A percentile compares a stretch with the other conserved stretches of the same genome.
Evolutionary conservation across 1,284 basidiomycete genomes (phyloP).

Genomic region (Veloporphyrellus conicus): DNA sequence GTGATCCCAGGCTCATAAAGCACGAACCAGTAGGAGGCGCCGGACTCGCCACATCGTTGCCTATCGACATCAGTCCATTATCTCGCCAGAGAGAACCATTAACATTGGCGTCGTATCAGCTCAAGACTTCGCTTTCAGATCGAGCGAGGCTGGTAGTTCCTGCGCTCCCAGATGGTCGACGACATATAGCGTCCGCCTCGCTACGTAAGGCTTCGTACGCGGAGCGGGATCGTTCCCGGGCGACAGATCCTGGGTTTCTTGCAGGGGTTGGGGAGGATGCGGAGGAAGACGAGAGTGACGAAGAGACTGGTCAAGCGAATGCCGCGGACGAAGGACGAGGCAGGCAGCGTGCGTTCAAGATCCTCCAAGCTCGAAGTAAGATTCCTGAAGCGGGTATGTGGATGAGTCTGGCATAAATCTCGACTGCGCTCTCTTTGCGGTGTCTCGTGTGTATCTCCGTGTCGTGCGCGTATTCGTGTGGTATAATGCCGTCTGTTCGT

Average conservation of each 20-base stretch:
- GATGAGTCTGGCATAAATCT: slow-evolving; percentile 59
- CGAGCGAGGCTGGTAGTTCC: slow-evolving; percentile 29
- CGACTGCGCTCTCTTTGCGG: not conserved
- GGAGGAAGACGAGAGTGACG: slow-evolving; percentile 39
- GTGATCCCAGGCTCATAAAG: slow-evolving; percentile 7
- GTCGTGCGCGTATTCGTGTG: slow-evolving; percentile 6
- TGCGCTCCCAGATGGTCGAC: slow-evolving; percentile 19
- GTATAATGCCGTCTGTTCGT: slow-evolving; percentile 3
- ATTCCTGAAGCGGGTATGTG: slow-evolving; percentile 69
- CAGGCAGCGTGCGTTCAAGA: slow-evolving; percentile 57
- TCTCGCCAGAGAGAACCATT: slow-evolving; percentile 37
- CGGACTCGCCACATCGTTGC: slow-evolving; percentile 52
- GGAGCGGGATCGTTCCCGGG: slow-evolving; percentile 58
- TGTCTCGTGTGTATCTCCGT: not conserved
- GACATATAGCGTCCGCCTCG: slow-evolving; percentile 41
- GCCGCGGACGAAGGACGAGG: slow-evolving; percentile 41
- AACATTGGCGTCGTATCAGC: slow-evolving; percentile 53
- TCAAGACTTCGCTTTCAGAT: slow-evolving; percentile 44
- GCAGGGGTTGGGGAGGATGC: slow-evolving; percentile 43
- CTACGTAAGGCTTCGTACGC: slow-evolving; percentile 60
- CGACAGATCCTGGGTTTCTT: slow-evolving; percentile 63
- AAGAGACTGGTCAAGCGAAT: slow-evolving; percentile 25
- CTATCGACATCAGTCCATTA: slow-evolving; percentile 52
- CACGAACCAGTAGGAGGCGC: slow-evolving; percentile 21
- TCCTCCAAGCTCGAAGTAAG: slow-evolving; percentile 58